phyloP scores from a whole-genome alignment of 768 basidiomycete species.

The Sporobolomyces phaffii region DNA sequence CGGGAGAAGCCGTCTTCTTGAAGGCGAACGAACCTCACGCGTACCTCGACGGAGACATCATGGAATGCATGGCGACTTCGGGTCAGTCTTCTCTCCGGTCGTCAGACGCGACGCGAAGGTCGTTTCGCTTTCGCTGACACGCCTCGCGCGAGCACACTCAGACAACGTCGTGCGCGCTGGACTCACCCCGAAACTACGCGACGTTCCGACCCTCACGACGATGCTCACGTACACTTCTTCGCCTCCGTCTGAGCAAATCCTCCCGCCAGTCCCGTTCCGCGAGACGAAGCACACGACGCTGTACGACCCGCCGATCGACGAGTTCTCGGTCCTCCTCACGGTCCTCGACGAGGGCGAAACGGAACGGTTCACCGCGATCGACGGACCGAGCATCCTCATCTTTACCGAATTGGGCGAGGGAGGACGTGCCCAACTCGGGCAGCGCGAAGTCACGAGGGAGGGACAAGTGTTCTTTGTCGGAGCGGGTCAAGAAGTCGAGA shows the following conservation, averaged over 20 bases:
- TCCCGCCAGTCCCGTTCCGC: constrained; percentile 57
- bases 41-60: constrained; percentile 90
- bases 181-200: constrained; percentile 90
- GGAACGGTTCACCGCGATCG: constrained; percentile 59
- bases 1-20: constrained; percentile 88
- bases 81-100: constrained; percentile 33
- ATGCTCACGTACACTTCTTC: constrained; percentile 79
- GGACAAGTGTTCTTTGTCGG: constrained; percentile 82
- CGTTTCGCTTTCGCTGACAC: background rate
- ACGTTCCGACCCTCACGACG: constrained; percentile 79
- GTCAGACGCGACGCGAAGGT: no score
- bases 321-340: constrained; percentile 77
- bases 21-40: constrained; percentile 96
- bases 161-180: constrained; percentile 99
- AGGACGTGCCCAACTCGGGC: constrained; percentile 12
- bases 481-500: constrained; percentile 58
- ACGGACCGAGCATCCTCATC: constrained; percentile 79
- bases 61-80: constrained; percentile 98
- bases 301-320: constrained; percentile 87
- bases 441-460: constrained; percentile 48
- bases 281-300: constrained; percentile 50
- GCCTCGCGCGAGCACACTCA: constrained; percentile 11
- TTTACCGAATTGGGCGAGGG: constrained; percentile 54
- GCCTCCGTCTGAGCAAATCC: constrained; percentile 62
- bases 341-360: constrained; percentile 51